phyloP scores from a whole-genome alignment of 129 eudicot species.

The Scalesia atractyloides region DNA sequence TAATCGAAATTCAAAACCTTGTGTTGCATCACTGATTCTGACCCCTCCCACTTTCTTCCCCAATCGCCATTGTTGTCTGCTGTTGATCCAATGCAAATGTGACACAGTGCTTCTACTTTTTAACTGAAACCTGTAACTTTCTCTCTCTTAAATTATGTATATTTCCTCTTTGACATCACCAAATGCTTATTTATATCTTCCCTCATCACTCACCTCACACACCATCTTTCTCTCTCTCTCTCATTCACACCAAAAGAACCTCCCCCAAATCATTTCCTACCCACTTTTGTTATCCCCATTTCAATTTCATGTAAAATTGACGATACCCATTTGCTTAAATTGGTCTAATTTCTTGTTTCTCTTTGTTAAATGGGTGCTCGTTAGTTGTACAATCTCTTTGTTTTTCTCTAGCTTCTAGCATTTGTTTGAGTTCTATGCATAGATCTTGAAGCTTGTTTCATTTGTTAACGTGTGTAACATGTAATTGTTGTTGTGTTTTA shows the following conservation, averaged over 20 bases:
- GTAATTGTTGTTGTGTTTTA: constrained; percentile 32
- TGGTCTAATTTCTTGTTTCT: constrained; percentile 1
- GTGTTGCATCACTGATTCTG: neutral
- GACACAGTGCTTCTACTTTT: neutral
- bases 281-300: neutral
- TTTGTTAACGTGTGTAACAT: constrained; percentile 24
- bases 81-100: neutral
- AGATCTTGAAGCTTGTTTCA: constrained; percentile 14
- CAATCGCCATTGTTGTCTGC: constrained; percentile 19
- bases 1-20: neutral
- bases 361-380: constrained; percentile 52
- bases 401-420: too few species aligned
- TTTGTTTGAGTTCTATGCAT: neutral
- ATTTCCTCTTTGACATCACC: neutral
- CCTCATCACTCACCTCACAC: constrained; percentile 39
- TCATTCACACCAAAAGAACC: constrained; percentile 9
- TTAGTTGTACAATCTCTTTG: constrained; percentile 30
- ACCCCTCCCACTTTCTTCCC: neutral
- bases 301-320: constrained; percentile 21
- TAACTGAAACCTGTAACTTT: constrained; percentile 1
- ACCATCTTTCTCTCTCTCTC: constrained; percentile 32
- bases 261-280: neutral
- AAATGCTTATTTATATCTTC: constrained; percentile 38
- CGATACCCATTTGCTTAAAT: neutral
- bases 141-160: constrained; percentile 23